phyloP scores from a whole-genome alignment of 2,329 filamentous ascomycete genomes.

The Apiospora pterosperma region DNA sequence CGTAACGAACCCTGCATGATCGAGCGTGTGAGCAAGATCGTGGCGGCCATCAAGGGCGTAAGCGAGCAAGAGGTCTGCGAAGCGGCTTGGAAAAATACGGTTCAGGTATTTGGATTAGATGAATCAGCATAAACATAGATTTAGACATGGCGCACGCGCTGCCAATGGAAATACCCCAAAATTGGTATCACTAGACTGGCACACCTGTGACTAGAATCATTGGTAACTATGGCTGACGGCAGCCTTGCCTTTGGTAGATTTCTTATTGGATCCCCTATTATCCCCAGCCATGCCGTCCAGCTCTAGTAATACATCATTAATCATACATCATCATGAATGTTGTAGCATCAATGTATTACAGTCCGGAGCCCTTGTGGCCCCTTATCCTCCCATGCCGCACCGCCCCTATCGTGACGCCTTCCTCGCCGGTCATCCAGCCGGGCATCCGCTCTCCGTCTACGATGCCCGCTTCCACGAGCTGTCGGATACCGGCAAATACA shows the following conservation, averaged over 20 bases:
- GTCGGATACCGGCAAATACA: conserved; percentile 76
- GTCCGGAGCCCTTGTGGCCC: conserved; percentile 53
- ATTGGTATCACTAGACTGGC: neutral
- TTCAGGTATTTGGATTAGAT: conserved; percentile 73
- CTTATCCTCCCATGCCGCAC: conserved; percentile 65
- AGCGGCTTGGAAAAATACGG: conserved; percentile 79
- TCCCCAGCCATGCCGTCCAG: neutral
- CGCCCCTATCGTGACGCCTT: conserved; percentile 70
- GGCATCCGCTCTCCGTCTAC: conserved; percentile 78
- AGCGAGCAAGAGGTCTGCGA: conserved; percentile 80
- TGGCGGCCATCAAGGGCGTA: conserved; percentile 82
- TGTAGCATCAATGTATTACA: conserved; percentile 27
- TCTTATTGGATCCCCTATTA: neutral
- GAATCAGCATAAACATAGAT: conserved; percentile 26
- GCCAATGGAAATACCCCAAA: neutral
- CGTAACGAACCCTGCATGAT: conserved; percentile 92
- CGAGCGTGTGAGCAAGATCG: conserved; percentile 79
- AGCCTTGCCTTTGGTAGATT: neutral
- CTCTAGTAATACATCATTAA: neutral
- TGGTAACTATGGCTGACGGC: neutral
- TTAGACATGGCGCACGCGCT: neutral
- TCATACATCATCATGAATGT: neutral
- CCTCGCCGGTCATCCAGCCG: conserved; percentile 87
- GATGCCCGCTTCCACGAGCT: conserved; percentile 72
- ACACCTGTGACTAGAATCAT: neutral